These are phyloP conservation scores for Ogataea dorogensis DNA, from an alignment of 805 yeast genomes.

Conservation along the genomic window DNA sequence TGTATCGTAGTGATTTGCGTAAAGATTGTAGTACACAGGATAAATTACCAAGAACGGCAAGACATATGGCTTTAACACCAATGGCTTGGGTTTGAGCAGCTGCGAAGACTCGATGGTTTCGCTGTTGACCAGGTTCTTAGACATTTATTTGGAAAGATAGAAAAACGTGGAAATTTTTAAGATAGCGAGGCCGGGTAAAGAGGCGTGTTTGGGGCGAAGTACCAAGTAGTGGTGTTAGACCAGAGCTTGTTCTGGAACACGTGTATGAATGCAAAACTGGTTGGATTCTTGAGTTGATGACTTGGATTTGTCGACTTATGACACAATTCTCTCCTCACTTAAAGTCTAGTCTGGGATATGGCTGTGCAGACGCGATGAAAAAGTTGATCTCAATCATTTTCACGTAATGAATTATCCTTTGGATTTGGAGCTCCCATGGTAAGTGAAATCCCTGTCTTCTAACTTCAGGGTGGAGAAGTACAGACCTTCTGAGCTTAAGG, in stretches of 20 bases:
- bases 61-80: slow-evolving; percentile 66
- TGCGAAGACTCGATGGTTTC: slow-evolving; percentile 70
- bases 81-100: slow-evolving; percentile 67
- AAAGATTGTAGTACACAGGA: slow-evolving; percentile 68
- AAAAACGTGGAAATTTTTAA: slow-evolving; percentile 9
- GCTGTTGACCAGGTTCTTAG: slow-evolving; percentile 54
- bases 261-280: too few species aligned
- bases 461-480: slow-evolving; percentile 84
- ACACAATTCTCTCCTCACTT: too few species aligned
- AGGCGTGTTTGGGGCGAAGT: neutral
- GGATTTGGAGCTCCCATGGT: slow-evolving; percentile 35
- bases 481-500: slow-evolving; percentile 74
- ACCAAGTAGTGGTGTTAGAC: neutral
- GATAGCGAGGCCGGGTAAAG: slow-evolving; percentile 14
- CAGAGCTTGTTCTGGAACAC: too few species aligned
- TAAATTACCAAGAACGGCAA: slow-evolving; percentile 80
- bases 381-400: slow-evolving; percentile 9
- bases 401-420: slow-evolving; percentile 26
- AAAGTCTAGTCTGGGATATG: neutral
- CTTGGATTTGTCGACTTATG: too few species aligned
- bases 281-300: too few species aligned
- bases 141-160: slow-evolving; percentile 20
- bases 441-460: slow-evolving; percentile 14
- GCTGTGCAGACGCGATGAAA: slow-evolving; percentile 14
- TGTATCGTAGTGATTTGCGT: slow-evolving; percentile 65